Conservation (phyloP, 2,329 filamentous ascomycete genomes). For the Sporothrix protearum region DNA sequence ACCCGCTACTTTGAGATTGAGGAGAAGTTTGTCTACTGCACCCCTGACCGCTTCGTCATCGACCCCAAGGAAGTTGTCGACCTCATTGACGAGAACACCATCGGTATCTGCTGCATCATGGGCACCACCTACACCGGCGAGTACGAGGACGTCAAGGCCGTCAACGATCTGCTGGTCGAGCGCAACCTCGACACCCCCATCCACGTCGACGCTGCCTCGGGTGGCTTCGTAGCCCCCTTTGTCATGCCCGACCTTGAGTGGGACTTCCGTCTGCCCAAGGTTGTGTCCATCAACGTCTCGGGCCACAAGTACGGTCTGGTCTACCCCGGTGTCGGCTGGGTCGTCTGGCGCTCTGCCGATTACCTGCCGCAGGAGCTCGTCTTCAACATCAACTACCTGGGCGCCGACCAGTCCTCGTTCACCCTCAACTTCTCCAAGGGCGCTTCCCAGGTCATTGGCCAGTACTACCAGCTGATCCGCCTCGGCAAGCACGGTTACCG, state of each 20-base stretch:
- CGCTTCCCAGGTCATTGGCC: conserved; percentile 88
- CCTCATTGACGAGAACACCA: conserved; percentile 66
- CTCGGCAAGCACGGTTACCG: conserved; percentile 90
- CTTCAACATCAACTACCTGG: conserved; percentile 99
- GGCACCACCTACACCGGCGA: conserved; percentile 94
- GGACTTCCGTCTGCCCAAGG: conserved; percentile 87
- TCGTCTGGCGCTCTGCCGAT: conserved; percentile 80
- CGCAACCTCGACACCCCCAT: conserved; percentile 76
- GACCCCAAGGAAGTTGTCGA: conserved; percentile 60
- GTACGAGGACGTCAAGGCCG: conserved; percentile 88
- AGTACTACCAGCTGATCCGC: conserved; percentile 96
- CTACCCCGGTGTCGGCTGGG: conserved; percentile 93
- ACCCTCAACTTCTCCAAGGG: conserved; percentile 97
- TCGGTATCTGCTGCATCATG: conserved; percentile 87
- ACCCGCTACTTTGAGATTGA: conserved; percentile 89
- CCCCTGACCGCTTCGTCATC: conserved; percentile 56
- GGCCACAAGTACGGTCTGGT: conserved; percentile 78
- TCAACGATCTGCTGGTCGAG: conserved; percentile 81
- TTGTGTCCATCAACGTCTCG: conserved; percentile 90
- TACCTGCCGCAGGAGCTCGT: conserved; percentile 86
- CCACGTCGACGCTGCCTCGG: conserved; percentile 88
- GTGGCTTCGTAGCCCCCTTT: conserved; percentile 91
- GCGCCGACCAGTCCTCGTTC: conserved; percentile 91
- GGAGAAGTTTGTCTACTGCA: conserved; percentile 72
- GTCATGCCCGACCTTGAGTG: conserved; percentile 78